phyloP scores from a whole-genome alignment of 2,329 filamentous ascomycete species.

The Xylaria sp. region DNA sequence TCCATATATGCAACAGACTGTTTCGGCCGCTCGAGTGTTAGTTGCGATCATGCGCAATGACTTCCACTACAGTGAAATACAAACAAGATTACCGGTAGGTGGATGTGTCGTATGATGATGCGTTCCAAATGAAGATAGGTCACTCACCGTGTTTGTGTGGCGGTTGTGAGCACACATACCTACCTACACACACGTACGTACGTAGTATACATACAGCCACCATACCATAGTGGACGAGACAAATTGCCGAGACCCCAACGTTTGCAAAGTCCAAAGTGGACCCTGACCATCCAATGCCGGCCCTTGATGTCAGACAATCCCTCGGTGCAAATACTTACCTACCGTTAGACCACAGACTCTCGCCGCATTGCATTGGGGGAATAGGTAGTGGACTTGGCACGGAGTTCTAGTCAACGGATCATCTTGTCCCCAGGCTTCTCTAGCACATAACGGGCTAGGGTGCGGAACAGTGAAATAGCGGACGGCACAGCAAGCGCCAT shows the following conservation, averaged over 20 bases:
- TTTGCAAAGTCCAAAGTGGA: slow-evolving; percentile 23
- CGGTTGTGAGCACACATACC: slow-evolving; percentile 14
- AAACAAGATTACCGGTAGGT: not conserved
- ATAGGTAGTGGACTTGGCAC: slow-evolving; percentile 27
- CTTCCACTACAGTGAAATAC: not conserved
- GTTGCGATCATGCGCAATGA: not conserved
- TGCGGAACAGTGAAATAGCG: slow-evolving; percentile 10
- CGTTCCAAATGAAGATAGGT: not conserved
- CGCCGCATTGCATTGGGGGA: slow-evolving; percentile 25
- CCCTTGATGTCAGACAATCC: slow-evolving; percentile 35
- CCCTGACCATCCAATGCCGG: slow-evolving; percentile 26
- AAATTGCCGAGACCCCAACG: slow-evolving; percentile 32
- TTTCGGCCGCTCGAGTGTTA: not conserved
- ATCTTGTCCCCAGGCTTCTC: slow-evolving; percentile 13
- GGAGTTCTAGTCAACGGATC: slow-evolving; percentile 20
- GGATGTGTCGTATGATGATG: slow-evolving; percentile 14
- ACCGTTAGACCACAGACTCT: slow-evolving; percentile 7
- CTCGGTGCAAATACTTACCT: slow-evolving; percentile 19
- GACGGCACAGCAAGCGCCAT: slow-evolving; percentile 25
- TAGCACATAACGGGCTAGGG: slow-evolving; percentile 14
- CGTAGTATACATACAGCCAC: not conserved
- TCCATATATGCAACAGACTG: not conserved
- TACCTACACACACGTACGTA: not conserved
- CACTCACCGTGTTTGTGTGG: slow-evolving; percentile 19
- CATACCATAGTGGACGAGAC: slow-evolving; percentile 3